A percentile compares a stretch with the other conserved stretches of the same genome.
phyloP scores from a whole-genome alignment of 768 basidiomycete species.

The Suillus luteus region DNA sequence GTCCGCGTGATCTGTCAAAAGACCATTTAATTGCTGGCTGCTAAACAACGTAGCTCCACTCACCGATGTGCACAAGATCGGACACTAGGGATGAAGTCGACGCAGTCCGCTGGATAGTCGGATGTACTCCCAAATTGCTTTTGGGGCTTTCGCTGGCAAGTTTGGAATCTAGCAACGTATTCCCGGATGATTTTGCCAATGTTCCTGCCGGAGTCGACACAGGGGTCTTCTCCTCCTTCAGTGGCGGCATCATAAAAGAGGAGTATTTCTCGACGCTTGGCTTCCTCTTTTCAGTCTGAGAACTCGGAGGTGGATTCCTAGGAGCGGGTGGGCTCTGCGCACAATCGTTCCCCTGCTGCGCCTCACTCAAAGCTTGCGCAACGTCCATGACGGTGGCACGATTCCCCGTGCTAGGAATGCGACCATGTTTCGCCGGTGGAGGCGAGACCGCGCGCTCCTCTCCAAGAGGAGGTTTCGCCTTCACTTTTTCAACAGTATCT shows the following conservation, averaged over 20 bases:
- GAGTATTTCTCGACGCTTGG: constrained; percentile 72
- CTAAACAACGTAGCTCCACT: constrained; percentile 16
- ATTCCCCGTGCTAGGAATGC: constrained; percentile 69
- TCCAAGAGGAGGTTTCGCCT: constrained; percentile 11
- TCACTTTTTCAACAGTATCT: constrained; percentile 20
- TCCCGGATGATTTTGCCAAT: constrained; percentile 38
- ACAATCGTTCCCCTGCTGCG: constrained; percentile 18
- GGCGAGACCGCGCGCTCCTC: constrained; percentile 22
- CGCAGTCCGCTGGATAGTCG: background rate
- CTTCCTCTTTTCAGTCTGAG: constrained; percentile 56
- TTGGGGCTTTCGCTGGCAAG: constrained; percentile 17
- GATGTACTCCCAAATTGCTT: constrained; percentile 15
- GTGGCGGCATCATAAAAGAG: constrained; percentile 58
- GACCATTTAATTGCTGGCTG: background rate
- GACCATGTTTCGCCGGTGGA: constrained; percentile 46
- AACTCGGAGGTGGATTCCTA: constrained; percentile 18
- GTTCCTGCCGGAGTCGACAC: constrained; percentile 55
- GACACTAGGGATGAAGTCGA: constrained; percentile 8
- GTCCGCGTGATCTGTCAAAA: constrained; percentile 40
- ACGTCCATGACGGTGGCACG: constrained; percentile 80
- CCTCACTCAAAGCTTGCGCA: constrained; percentile 58
- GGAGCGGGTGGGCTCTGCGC: constrained; percentile 18
- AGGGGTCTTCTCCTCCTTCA: constrained; percentile 70
- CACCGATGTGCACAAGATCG: constrained; percentile 37
- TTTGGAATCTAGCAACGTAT: constrained; percentile 10